Conservation (phyloP, 73 alveolate genomes). For the Uronychia setigera region DNA sequence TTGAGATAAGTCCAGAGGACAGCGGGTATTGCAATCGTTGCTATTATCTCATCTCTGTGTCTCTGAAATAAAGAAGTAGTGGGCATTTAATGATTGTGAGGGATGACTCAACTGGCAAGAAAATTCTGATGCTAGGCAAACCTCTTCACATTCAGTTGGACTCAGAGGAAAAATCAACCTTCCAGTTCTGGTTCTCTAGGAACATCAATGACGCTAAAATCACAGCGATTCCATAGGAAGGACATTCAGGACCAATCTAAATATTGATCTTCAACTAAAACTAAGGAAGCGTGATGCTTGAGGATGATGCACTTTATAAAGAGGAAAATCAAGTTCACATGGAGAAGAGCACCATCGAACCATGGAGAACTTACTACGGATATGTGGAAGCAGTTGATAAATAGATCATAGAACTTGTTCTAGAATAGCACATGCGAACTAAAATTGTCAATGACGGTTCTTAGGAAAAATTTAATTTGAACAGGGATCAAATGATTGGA, state of each 20-base stretch:
- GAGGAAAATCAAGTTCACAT: background rate
- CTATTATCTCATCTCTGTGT: background rate
- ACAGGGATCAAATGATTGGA: too few relatives aligned
- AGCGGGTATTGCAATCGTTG: background rate
- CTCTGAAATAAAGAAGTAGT: too few relatives aligned
- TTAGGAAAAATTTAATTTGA: too few relatives aligned
- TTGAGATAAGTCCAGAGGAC: background rate
- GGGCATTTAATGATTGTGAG: background rate
- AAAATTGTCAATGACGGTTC: too few relatives aligned
- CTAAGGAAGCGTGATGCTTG: background rate
- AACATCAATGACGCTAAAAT: background rate
- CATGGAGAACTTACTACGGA: background rate
- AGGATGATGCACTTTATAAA: background rate
- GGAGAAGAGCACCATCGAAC: background rate
- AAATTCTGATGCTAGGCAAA: background rate
- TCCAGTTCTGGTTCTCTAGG: background rate
- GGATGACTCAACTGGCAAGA: background rate
- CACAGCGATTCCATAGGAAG: background rate
- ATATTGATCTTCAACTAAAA: background rate
- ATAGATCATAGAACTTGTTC: too few relatives aligned
- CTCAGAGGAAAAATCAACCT: background rate
- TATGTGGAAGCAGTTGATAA: too few relatives aligned
- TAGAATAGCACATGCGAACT: too few relatives aligned
- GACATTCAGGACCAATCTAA: background rate
- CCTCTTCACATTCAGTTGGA: background rate